Conservation (phyloP, 2,329 filamentous ascomycete species). For the Xylaria sp. region DNA sequence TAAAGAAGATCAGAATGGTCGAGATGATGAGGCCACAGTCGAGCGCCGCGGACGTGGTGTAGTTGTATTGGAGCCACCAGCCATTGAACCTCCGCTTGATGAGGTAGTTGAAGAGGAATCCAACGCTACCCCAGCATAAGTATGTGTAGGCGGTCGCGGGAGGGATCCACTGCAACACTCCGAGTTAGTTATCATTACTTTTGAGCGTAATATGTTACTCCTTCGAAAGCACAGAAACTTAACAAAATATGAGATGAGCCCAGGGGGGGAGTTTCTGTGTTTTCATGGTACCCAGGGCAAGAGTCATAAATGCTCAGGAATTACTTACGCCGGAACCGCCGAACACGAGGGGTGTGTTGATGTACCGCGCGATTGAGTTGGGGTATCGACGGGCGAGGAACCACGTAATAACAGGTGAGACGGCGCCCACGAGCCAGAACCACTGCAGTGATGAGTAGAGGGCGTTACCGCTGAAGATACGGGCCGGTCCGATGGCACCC, state of each 20-base stretch:
- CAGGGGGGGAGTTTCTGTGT: background rate
- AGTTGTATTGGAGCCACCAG: conserved; percentile 85
- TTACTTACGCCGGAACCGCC: conserved; percentile 62
- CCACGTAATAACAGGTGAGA: conserved; percentile 72
- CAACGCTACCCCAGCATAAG: conserved; percentile 75
- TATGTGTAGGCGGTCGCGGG: conserved; percentile 78
- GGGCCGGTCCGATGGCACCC: conserved; percentile 76
- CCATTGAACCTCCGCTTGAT: conserved; percentile 72
- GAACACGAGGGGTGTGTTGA: conserved; percentile 75
- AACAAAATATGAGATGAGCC: background rate
- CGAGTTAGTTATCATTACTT: background rate
- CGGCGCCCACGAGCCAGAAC: conserved; percentile 75
- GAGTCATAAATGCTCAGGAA: background rate
- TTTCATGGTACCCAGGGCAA: background rate
- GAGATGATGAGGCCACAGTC: conserved; percentile 74
- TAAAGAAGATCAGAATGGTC: conserved; percentile 76
- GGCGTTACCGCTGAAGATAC: conserved; percentile 72
- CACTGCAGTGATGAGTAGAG: conserved; percentile 73
- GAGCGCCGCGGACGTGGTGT: conserved; percentile 76
- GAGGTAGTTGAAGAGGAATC: conserved; percentile 74
- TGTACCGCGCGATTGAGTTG: conserved; percentile 69
- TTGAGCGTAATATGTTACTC: background rate
- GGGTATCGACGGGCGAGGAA: conserved; percentile 70
- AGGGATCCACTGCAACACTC: conserved; percentile 59
- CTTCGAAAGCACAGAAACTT: background rate